These are phyloP conservation scores for Chaetomium globosum DNA, from an alignment of 2,329 filamentous ascomycete species.

Conservation along the genomic window DNA sequence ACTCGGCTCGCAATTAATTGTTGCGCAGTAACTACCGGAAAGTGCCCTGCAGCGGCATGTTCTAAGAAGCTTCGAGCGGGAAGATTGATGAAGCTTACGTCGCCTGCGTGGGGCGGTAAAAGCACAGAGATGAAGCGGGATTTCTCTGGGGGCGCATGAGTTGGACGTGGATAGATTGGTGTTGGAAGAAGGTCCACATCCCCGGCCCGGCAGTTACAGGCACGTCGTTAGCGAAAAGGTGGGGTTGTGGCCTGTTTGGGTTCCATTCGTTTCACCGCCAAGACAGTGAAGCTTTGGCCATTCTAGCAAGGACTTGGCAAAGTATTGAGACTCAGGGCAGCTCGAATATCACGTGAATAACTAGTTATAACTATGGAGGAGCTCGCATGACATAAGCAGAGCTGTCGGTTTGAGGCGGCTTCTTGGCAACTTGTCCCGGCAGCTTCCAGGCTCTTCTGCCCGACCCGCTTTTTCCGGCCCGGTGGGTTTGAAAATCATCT, in stretches of 20 bases:
- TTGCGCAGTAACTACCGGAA: constrained; percentile 6
- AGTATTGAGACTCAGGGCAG: no score
- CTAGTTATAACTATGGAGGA: neutral
- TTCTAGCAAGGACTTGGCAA: neutral
- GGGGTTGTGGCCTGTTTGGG: neutral
- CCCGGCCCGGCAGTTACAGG: constrained; percentile 19
- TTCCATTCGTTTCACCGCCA: neutral
- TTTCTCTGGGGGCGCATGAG: neutral
- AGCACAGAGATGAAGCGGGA: constrained; percentile 11
- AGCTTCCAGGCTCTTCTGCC: constrained; percentile 6
- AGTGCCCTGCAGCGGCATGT: neutral
- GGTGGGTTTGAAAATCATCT: constrained; percentile 26
- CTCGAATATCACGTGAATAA: neutral
- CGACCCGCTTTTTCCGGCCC: neutral
- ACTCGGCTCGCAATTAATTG: constrained; percentile 13
- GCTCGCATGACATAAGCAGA: constrained; percentile 2
- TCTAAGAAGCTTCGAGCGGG: neutral
- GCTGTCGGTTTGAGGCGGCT: constrained; percentile 8
- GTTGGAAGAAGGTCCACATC: constrained; percentile 2
- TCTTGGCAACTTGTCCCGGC: neutral
- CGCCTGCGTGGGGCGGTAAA: constrained; percentile 14
- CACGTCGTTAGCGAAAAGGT: neutral
- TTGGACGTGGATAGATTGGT: constrained; percentile 8
- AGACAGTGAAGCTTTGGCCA: constrained; percentile 2
- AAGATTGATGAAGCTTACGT: constrained; percentile 26